phyloP scores from a whole-genome alignment of 2,329 filamentous ascomycete genomes.

The Rutstroemia sp. region DNA sequence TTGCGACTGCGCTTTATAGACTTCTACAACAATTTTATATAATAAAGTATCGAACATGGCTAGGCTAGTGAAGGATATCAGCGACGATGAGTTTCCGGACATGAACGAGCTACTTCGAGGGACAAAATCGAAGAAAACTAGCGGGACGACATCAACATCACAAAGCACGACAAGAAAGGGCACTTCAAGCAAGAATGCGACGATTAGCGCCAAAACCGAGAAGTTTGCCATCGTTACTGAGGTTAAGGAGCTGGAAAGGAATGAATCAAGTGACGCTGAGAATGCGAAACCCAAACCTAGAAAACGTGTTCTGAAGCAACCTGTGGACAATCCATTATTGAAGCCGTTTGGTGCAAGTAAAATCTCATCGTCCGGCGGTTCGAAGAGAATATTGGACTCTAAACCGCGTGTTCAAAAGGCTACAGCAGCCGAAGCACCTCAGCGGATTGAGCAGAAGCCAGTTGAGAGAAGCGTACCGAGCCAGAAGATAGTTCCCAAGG shows the following conservation, averaged over 20 bases:
- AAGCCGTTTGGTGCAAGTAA: constrained; percentile 12
- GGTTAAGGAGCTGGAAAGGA: neutral
- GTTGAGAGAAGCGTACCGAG: neutral
- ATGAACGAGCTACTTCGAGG: constrained; percentile 11
- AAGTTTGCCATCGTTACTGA: neutral
- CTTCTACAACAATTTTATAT: neutral
- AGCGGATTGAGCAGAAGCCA: neutral
- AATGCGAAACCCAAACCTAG: constrained; percentile 14
- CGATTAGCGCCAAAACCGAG: neutral
- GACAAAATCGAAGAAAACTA: neutral
- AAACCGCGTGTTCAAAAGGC: neutral
- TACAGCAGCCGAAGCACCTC: neutral
- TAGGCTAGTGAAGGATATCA: constrained; percentile 15
- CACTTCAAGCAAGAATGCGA: neutral
- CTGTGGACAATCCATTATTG: constrained; percentile 20
- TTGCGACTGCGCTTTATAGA: neutral
- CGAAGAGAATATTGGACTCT: neutral
- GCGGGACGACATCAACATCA: neutral
- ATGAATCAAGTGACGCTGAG: neutral
- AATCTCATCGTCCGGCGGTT: neutral
- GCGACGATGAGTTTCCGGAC: constrained; percentile 20
- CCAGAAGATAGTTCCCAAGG: neutral
- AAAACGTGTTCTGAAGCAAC: constrained; percentile 20
- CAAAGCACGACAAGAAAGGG: neutral
- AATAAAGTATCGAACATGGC: constrained; percentile 13